These are phyloP conservation scores for Papiliotrema terrestris DNA, from an alignment of 1,284 basidiomycete genomes.

Conservation along the genomic window DNA sequence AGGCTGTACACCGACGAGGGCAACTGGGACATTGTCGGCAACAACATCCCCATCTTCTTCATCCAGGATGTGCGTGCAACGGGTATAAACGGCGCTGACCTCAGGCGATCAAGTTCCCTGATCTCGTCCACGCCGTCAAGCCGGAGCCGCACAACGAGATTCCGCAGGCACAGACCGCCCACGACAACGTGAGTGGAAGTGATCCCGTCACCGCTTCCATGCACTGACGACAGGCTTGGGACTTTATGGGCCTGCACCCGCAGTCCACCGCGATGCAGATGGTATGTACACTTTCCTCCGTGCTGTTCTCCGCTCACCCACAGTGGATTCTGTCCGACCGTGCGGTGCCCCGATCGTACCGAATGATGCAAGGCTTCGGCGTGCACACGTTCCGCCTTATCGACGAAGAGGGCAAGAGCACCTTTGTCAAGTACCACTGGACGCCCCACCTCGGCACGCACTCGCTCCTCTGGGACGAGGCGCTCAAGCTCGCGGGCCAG, in stretches of 20 bases:
- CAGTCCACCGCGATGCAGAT: conserved; percentile 68
- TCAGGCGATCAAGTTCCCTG: conserved; percentile 80
- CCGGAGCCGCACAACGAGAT: conserved; percentile 68
- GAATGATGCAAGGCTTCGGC: conserved; percentile 77
- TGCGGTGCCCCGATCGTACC: conserved; percentile 70
- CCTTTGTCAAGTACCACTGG: conserved; percentile 84
- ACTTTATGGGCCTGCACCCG: conserved; percentile 57
- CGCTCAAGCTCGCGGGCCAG: conserved; percentile 70
- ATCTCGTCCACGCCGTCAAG: conserved; percentile 65
- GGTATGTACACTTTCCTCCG: background rate
- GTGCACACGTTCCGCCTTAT: conserved; percentile 75
- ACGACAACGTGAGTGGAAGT: too few species aligned
- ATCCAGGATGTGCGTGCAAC: conserved; percentile 55
- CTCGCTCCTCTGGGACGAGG: conserved; percentile 80
- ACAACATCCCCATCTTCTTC: conserved; percentile 71
- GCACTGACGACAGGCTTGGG: too few species aligned
- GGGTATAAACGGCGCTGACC: too few species aligned
- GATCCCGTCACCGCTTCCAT: too few species aligned
- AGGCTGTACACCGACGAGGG: conserved; percentile 76
- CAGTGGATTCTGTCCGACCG: conserved; percentile 77
- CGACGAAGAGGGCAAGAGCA: conserved; percentile 62
- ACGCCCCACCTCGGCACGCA: conserved; percentile 70
- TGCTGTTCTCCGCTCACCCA: background rate
- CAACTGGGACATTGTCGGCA: conserved; percentile 66
- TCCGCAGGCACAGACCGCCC: conserved; percentile 51